Base-by-base conservation (phyloP, 2,329 filamentous ascomycete species). In the Hymenoscyphus linearis region DNA sequence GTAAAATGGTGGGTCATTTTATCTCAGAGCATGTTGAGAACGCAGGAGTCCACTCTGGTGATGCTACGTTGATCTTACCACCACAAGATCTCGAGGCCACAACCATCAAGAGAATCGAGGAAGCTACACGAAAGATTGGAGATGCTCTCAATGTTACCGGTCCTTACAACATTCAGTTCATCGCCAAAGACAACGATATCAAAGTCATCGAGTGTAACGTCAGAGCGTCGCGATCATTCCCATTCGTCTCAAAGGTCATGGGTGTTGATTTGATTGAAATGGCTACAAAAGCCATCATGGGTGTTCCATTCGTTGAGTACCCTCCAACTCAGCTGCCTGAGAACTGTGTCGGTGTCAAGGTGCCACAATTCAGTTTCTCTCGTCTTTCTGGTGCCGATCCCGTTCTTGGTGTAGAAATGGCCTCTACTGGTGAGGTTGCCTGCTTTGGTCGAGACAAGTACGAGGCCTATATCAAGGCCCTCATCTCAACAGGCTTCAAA, bases 191-290 rank as follows among this genome's bases (percentile, higher is more conserved):
- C 75, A 98, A 98, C 74, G 93, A 98, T 68, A 98, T 99, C 81
- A 98, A 98, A 82, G 95, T 99, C 67, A 99, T 99, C 66, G 95
- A 99, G 79, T 98, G 95, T 78, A 99, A 99, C 72, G 95, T 98
- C 63, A 88, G 95, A 65, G 95, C 95, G 16, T 97, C 95, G 53
- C 85, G 95, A 67, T 98, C 93, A 0, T 97, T 97, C 82, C 95
- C 95, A 64, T 99, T 99, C 73, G 93, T 98, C 16, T 97, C 93
- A 66, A 99, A 99, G 81, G 91, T 96, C 68, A 98, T 96, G 91
- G 93, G 93, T 57, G 90, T 97, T 58, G 93, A 99, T 73, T 82
- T 99, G 65, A 97, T 99, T 67, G 93, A 97, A 80, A 92, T 99
- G 91, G 95, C 95, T 31, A 98, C 95, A 68, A 96, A 96, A 80